These are phyloP conservation scores for Sporisorium iseilematis-ciliati DNA, from an alignment of 1,284 basidiomycete genomes.

Conservation along the genomic window DNA sequence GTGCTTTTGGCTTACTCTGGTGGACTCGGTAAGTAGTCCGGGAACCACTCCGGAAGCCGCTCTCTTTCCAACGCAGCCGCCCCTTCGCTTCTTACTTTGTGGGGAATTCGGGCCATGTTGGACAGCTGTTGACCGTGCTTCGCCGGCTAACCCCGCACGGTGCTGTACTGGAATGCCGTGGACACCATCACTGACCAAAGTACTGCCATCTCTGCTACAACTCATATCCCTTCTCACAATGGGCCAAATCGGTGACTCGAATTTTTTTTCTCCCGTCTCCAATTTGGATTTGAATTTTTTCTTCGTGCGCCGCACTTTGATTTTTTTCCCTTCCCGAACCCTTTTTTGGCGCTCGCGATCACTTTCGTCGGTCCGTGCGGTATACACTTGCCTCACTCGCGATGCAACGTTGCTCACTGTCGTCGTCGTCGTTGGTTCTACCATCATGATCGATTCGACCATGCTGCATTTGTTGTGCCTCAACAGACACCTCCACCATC, in stretches of 20 bases:
- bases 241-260: conserved; percentile 42
- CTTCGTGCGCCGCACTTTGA: conserved; percentile 2
- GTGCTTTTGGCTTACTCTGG: conserved; percentile 97
- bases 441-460: neutral
- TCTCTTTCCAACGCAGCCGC: conserved; percentile 16
- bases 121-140: conserved; percentile 33
- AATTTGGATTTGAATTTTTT: conserved; percentile 10
- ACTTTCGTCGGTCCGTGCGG: conserved; percentile 5
- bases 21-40: conserved; percentile 82
- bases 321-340: conserved; percentile 7
- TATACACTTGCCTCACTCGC: neutral
- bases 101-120: conserved; percentile 39
- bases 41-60: conserved; percentile 39
- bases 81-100: conserved; percentile 8
- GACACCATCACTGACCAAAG: conserved; percentile 37
- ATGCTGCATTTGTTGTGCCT: no score
- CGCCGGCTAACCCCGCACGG: conserved; percentile 24
- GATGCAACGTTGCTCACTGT: conserved; percentile 2
- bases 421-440: neutral
- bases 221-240: conserved; percentile 4
- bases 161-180: conserved; percentile 11
- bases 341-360: conserved; percentile 16
- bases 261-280: conserved; percentile 18
- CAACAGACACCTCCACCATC: conserved; percentile 68
- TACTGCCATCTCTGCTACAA: conserved; percentile 13